A percentile compares a stretch with the other conserved stretches of the same genome.
These are phyloP conservation scores for Stramenopiles sp. DNA, from an alignment of 352 stramenopile genomes.

Conservation along the genomic window DNA sequence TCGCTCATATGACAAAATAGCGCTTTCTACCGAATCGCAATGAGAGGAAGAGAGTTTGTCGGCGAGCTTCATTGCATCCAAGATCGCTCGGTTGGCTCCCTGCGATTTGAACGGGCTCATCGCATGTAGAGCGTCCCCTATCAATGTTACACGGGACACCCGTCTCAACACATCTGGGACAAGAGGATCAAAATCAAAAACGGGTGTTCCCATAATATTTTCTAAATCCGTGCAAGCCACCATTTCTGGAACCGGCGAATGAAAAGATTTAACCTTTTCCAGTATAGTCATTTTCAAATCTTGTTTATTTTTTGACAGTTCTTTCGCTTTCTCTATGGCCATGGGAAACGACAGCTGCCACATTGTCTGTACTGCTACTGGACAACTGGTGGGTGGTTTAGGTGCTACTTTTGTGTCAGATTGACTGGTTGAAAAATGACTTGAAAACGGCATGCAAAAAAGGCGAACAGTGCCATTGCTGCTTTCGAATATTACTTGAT, in stretches of 20 bases:
- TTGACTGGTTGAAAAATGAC: no score
- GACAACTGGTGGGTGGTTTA: no score
- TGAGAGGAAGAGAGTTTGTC: no score
- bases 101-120: conserved; percentile 57
- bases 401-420: no score
- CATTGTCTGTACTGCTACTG: conserved; percentile 32
- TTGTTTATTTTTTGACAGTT: no score
- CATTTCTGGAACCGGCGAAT: conserved; percentile 35
- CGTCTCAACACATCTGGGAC: conserved; percentile 12
- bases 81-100: conserved; percentile 46
- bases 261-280: conserved; percentile 30
- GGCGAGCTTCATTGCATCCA: conserved; percentile 40
- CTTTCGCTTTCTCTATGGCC: conserved; percentile 25
- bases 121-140: conserved; percentile 50
- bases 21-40: no score
- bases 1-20: no score
- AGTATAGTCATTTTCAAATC: conserved; percentile 38
- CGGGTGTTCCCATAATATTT: conserved; percentile 42
- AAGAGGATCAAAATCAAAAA: conserved; percentile 35
- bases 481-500: no score
- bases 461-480: no score
- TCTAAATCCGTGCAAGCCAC: conserved; percentile 28
- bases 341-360: conserved; percentile 53
- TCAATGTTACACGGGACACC: conserved; percentile 30
- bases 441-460: no score